These are phyloP conservation scores for Quercus engelmannii DNA, from an alignment of 306 rosid genomes.

Conservation along the genomic window DNA sequence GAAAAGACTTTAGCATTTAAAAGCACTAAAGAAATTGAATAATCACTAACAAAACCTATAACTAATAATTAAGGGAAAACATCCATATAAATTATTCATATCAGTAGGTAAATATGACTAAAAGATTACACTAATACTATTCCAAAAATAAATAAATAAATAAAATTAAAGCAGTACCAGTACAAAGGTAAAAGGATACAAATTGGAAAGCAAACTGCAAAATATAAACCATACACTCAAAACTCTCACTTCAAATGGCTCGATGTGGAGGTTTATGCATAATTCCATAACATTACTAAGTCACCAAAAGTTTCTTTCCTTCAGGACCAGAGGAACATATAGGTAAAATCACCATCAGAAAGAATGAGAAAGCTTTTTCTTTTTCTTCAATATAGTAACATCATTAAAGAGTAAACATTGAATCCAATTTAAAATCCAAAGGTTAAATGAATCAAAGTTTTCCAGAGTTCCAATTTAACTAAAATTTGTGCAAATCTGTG, in stretches of 20 bases:
- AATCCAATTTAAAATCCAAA: not conserved
- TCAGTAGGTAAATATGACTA: not conserved
- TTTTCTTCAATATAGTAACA: not conserved
- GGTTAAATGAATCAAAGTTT: not conserved
- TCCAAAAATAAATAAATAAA: no score
- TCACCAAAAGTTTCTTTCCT: not conserved
- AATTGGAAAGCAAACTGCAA: not conserved
- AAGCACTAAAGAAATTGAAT: not conserved
- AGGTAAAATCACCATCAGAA: not conserved
- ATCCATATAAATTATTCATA: not conserved
- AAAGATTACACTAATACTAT: not conserved
- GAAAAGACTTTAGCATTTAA: not conserved
- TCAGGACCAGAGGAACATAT: not conserved
- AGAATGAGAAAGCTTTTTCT: not conserved
- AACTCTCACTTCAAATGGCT: not conserved
- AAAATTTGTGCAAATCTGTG: not conserved
- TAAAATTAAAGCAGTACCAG: no score
- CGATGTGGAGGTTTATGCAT: not conserved
- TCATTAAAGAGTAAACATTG: not conserved
- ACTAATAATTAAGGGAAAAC: not conserved
- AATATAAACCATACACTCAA: not conserved
- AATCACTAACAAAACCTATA: not conserved
- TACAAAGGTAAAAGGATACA: no score
- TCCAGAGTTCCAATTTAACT: not conserved
- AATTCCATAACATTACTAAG: not conserved